Base-by-base conservation (phyloP, 1,139 yeast species). In the Sugiyamaella castrensis region DNA sequence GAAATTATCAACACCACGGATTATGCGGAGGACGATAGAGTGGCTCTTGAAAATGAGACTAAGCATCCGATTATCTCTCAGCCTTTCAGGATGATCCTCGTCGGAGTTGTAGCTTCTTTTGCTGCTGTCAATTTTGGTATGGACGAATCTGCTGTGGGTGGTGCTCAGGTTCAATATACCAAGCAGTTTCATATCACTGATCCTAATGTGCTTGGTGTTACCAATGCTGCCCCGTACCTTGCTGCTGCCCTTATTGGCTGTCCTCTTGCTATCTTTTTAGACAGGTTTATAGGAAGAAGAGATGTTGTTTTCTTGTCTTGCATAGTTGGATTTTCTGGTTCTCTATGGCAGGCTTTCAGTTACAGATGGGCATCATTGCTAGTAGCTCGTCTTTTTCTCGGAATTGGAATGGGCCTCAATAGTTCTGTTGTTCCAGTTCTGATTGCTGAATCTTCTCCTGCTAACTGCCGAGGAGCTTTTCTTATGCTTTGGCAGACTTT, bases 141-240 rank as follows among this genome's bases (percentile, higher is more conserved):
- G 82, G 89, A 83, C 65, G 87, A 83, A 63, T 72, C 86, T 2
- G 88, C 82, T 29, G 78, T 82, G 50, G 82, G 82, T 58, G 89
- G 89, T 58, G 87, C 87, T 7, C 73, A 78, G 41, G 67, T 83
- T 47, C 80, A 79, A 61, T 83, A 79, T 64, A 86, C 87, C 1
- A 53, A 57, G 2, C 69, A 64, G 28, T 70, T 81, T 61, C 81
- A 80, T 1, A 70, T 82, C 39, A 73, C 71, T 9, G 59, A 70
- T 24, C 29, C 24, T 19, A 19, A 19, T 19, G 24, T 19, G 24
- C 24, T 79, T 55, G 95, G 95, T 35, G 72, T 87, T 52, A 78
- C 85, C 52, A 85, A 85, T 63, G 81, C 87, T 53, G 84, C 91
- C 2, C 95, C 95, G 1, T 87, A 86, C 63, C 71, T 87, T 50